A percentile compares a stretch with the other conserved stretches of the same genome.
Conservation (phyloP, 176 grass and related monocot species). For the Ensete ventricosum region DNA sequence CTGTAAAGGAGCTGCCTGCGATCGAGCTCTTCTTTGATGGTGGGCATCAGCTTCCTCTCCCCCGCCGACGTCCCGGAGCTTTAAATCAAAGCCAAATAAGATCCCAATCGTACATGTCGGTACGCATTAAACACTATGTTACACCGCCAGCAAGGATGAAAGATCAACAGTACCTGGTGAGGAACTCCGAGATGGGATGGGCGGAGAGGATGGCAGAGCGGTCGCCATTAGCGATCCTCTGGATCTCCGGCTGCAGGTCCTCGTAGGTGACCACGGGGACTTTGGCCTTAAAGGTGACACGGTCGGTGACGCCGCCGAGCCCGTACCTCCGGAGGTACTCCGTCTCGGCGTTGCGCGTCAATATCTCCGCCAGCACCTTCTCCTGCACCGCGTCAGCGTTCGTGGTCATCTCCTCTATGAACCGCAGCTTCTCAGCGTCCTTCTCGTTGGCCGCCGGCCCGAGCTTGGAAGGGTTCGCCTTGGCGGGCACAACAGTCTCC, state of each 20-base stretch:
- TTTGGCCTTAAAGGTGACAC: constrained; percentile 22
- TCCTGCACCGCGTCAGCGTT: constrained; percentile 25
- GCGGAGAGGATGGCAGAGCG: constrained; percentile 45
- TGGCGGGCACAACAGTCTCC: constrained; percentile 24
- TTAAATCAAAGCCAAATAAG: background rate
- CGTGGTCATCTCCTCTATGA: constrained; percentile 44
- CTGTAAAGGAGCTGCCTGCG: constrained; percentile 36
- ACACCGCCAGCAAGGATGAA: background rate
- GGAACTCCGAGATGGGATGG: constrained; percentile 51
- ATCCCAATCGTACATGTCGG: background rate
- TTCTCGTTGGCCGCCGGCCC: constrained; percentile 1
- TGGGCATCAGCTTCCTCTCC: constrained; percentile 62
- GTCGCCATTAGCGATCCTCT: constrained; percentile 58
- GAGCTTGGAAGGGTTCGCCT: constrained; percentile 1
- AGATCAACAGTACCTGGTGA: constrained; percentile 25
- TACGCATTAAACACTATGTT: background rate
- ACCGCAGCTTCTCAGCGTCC: constrained; percentile 21
- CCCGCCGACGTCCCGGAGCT: constrained; percentile 59
- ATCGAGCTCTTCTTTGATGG: constrained; percentile 54
- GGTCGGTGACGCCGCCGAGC: constrained; percentile 25
- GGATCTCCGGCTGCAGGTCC: constrained; percentile 45
- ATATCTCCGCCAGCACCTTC: constrained; percentile 34
- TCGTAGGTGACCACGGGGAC: constrained; percentile 55
- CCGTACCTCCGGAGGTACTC: constrained; percentile 46
- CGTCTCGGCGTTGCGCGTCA: constrained; percentile 42